A percentile compares a stretch with the other conserved stretches of the same genome.
These are phyloP conservation scores for Teunomyces tritomae DNA, from an alignment of 805 yeast genomes.

Conservation along the genomic window DNA sequence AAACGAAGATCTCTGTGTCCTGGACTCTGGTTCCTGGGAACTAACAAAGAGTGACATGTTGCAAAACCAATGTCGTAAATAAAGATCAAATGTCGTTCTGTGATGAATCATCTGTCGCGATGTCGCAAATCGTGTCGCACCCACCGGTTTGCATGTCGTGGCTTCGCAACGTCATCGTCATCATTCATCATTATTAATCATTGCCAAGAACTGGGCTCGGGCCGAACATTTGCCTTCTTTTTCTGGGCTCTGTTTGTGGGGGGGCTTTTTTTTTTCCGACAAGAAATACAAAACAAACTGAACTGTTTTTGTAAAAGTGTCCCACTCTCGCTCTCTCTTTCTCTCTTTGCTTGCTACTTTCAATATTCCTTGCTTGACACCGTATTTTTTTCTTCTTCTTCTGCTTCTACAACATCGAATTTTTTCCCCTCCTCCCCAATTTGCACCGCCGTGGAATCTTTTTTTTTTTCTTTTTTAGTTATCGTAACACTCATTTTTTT, in stretches of 20 bases:
- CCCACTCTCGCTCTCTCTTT: too few relatives aligned
- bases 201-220: not conserved
- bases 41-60: constrained; percentile 1
- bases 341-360: too few relatives aligned
- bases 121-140: not conserved
- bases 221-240: too few relatives aligned
- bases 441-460: not conserved
- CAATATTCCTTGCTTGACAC: too few relatives aligned
- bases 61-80: not conserved
- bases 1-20: constrained; percentile 20
- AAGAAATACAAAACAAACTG: too few relatives aligned
- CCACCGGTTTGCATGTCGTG: not conserved
- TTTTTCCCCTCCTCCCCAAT: not conserved
- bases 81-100: not conserved
- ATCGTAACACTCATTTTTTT: not conserved
- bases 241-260: too few relatives aligned
- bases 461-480: not conserved
- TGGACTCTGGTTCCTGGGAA: constrained; percentile 2
- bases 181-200: not conserved
- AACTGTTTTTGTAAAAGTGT: too few relatives aligned
- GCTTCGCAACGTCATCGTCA: not conserved
- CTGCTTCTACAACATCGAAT: too few relatives aligned
- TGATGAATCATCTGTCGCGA: not conserved
- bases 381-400: not conserved
- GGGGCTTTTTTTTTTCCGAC: too few relatives aligned